phyloP scores from a whole-genome alignment of 164 flowering plant species.

The Warburgia ugandensis region DNA sequence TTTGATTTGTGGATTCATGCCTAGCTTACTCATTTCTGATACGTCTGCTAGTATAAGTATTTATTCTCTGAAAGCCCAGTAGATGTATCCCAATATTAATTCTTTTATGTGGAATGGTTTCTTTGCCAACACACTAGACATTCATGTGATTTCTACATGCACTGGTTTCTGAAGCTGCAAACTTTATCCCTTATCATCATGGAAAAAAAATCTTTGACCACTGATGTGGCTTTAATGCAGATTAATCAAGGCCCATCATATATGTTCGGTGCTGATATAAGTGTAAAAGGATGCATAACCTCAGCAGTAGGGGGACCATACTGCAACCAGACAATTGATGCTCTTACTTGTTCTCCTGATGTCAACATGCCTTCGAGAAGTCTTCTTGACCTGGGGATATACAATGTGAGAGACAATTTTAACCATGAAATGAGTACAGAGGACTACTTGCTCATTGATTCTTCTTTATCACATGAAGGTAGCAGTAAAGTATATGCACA shows the following conservation, averaged over 20 bases:
- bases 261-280: constrained; percentile 55
- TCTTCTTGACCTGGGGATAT: constrained; percentile 10
- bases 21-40: no score
- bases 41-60: not conserved
- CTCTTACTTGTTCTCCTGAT: constrained; percentile 48
- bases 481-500: not conserved
- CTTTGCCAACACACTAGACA: not conserved
- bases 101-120: not conserved
- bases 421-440: no score
- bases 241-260: constrained; percentile 59
- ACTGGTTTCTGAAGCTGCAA: not conserved
- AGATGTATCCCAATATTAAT: not conserved
- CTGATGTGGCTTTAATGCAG: constrained; percentile 36
- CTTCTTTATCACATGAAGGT: no score
- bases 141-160: not conserved
- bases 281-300: constrained; percentile 62
- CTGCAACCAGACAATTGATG: constrained; percentile 66
- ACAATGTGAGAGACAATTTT: constrained; percentile 14
- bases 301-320: constrained; percentile 54
- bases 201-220: not conserved
- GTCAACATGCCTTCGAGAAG: constrained; percentile 17
- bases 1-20: no score
- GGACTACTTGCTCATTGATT: no score
- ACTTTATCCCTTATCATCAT: not conserved
- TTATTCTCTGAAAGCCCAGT: not conserved